A percentile compares a stretch with the other conserved stretches of the same genome.
These are phyloP conservation scores for Hypoxylon perforatum DNA, from an alignment of 495 filamentous ascomycete genomes.

Conservation along the genomic window DNA sequence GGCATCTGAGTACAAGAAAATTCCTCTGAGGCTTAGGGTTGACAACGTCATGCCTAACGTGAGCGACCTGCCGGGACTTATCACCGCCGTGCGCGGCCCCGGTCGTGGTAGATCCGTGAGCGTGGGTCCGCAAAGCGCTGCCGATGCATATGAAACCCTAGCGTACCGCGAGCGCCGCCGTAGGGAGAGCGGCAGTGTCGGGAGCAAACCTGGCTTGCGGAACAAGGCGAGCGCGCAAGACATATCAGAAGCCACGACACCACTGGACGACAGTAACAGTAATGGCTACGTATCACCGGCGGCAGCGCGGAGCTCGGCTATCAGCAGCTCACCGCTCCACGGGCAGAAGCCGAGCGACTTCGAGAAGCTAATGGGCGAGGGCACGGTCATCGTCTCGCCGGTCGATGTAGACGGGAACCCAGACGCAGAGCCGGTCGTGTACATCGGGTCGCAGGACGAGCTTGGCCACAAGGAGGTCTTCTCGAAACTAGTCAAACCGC, in stretches of 20 bases:
- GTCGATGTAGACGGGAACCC: slow-evolving; percentile 49
- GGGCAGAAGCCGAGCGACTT: slow-evolving; percentile 66
- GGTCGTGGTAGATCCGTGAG: slow-evolving; percentile 80
- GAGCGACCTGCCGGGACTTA: slow-evolving; percentile 80
- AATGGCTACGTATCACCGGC: neutral
- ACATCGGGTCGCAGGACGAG: slow-evolving; percentile 59
- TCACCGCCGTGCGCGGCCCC: slow-evolving; percentile 83
- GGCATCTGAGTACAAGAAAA: slow-evolving; percentile 87
- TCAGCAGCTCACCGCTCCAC: slow-evolving; percentile 44
- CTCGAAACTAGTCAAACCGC: slow-evolving; percentile 81
- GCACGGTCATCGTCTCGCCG: slow-evolving; percentile 52
- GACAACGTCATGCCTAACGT: slow-evolving; percentile 89
- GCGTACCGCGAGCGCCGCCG: slow-evolving; percentile 89
- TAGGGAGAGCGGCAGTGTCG: slow-evolving; percentile 72
- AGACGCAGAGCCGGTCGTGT: slow-evolving; percentile 45
- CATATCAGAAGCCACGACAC: slow-evolving; percentile 18
- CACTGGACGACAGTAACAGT: slow-evolving; percentile 19
- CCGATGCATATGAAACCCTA: slow-evolving; percentile 94
- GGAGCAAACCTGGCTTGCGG: slow-evolving; percentile 43
- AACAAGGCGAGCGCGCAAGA: slow-evolving; percentile 30
- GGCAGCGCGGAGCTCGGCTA: slow-evolving; percentile 35
- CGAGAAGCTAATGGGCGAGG: slow-evolving; percentile 77
- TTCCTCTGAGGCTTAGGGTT: slow-evolving; percentile 79
- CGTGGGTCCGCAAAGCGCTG: slow-evolving; percentile 92
- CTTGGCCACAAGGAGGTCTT: slow-evolving; percentile 83